Evolutionary conservation across 148 eudicot species (phyloP), one percentile per base, ranked within the genome.

Genomic region (Nepenthes mirabilis): DNA sequence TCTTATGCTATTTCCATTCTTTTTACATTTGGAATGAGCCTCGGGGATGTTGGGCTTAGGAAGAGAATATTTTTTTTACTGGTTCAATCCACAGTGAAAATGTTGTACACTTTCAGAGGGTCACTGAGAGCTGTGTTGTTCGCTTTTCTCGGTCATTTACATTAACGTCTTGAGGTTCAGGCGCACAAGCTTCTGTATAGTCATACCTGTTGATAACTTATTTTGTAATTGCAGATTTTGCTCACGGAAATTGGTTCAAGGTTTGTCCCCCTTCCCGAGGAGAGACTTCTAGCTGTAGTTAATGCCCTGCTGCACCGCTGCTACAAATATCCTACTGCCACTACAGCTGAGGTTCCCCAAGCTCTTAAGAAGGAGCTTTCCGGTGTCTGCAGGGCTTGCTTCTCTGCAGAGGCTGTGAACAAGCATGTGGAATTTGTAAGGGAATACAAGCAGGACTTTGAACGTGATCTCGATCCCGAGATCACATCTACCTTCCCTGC

Each of bases 381-480:
- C 53, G 96, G 99, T 61, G 96, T 89, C 70, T 89, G 99, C 73
- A 79, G 83, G 78, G 97, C 99, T 53, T 93, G 99, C 70, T 93
- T 93, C 74, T 88, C 99, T 1, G 87, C 91, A 67, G 99, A 88
- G 79, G 99, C 99, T 66, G 95, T 93, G 64, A 93, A 84, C 77
- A 93, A 93, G 73, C 99, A 88, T 81, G 95, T 86, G 57, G 97
- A 93, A 35, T 89, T 93, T 58, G 99, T 89, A 65, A 74, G 88
- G 64, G 99, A 89, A 67, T 93, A 93, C 78, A 93, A 93, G 77
- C 91, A 84, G 58, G 99, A 93, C 33, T 93, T 93, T 75, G 95
- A 93, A 61, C 96, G 89, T 59, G 99, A 93, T 75, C 99, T 93
- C 68, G 99, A 93, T 72, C 99, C 99, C 33, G 99, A 93, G 63